Percentiles rank a stretch among this genome's conserved stretches.
Evolutionary conservation across 228 moss, liverwort and hornwort species (phyloP).

Genomic region (Sphagnum fallax): DNA sequence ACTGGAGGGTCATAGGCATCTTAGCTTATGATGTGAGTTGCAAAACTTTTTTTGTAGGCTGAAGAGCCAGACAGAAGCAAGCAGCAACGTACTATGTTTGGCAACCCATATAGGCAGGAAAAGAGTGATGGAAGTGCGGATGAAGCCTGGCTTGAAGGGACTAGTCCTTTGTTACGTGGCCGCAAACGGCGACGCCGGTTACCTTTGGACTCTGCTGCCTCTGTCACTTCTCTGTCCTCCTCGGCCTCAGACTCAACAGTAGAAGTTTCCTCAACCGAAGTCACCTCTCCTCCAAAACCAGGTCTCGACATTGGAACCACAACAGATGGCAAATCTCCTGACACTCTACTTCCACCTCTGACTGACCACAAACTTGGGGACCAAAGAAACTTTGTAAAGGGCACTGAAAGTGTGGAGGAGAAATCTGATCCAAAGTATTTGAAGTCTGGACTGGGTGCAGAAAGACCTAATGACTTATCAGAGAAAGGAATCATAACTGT

Average conservation of each 20-base stretch:
- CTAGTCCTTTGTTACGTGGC: constrained; percentile 66
- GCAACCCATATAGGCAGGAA: constrained; percentile 95
- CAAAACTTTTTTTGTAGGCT: constrained; percentile 31
- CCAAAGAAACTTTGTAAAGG: neutral
- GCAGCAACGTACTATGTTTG: constrained; percentile 95
- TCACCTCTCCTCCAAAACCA: constrained; percentile 54
- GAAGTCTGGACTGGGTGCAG: neutral
- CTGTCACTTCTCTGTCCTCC: constrained; percentile 52
- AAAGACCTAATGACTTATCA: neutral
- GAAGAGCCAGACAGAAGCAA: constrained; percentile 96
- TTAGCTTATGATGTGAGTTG: neutral
- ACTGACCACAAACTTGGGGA: neutral
- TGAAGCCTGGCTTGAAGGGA: constrained; percentile 97
- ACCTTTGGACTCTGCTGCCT: constrained; percentile 31
- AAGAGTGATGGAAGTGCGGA: constrained; percentile 95
- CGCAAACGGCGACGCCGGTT: constrained; percentile 71
- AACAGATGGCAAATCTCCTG: constrained; percentile 29
- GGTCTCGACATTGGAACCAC: constrained; percentile 32
- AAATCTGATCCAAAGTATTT: constrained; percentile 6
- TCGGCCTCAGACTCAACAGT: constrained; percentile 64
- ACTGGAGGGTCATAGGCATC: too few relatives aligned
- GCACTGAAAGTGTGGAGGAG: constrained; percentile 24
- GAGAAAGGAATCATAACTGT: neutral
- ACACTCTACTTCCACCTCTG: neutral
- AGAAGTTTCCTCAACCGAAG: constrained; percentile 65